A percentile compares a stretch with the other conserved stretches of the same genome.
Conservation (phyloP, 805 yeast species). For the Sugiyamaella boreocaroliniensis region DNA sequence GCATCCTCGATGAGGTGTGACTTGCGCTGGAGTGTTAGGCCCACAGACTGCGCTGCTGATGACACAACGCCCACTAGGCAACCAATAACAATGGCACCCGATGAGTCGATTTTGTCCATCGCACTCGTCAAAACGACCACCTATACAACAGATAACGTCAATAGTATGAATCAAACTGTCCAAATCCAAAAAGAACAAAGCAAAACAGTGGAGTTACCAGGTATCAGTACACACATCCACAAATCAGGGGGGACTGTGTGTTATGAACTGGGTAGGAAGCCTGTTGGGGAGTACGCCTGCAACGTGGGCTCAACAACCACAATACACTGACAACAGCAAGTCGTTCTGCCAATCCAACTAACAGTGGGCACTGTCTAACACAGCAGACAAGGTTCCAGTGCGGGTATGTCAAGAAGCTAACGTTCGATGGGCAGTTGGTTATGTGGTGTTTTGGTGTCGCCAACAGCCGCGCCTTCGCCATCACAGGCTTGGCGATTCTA, state of each 20-base stretch:
- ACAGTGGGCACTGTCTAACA: background rate
- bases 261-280: too few relatives aligned
- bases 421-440: background rate
- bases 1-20: slow-evolving; percentile 51
- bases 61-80: slow-evolving; percentile 66
- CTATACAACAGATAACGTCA: background rate
- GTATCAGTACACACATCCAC: too few relatives aligned
- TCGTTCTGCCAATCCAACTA: too few relatives aligned
- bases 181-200: too few relatives aligned
- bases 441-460: background rate
- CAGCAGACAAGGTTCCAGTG: background rate
- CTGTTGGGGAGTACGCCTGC: too few relatives aligned
- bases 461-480: background rate
- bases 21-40: slow-evolving; percentile 74
- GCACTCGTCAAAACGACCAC: background rate
- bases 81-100: slow-evolving; percentile 42
- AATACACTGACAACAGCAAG: too few relatives aligned
- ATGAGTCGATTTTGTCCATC: slow-evolving; percentile 12
- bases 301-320: too few relatives aligned
- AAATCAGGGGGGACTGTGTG: too few relatives aligned
- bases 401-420: background rate
- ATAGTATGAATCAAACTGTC: too few relatives aligned
- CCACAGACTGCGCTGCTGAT: slow-evolving; percentile 73
- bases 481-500: too few relatives aligned
- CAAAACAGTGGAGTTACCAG: too few relatives aligned